Percentiles rank a stretch among this genome's conserved stretches.
phyloP scores from a whole-genome alignment of 495 filamentous ascomycete genomes.

The Paragyromitra xinjiangensis region DNA sequence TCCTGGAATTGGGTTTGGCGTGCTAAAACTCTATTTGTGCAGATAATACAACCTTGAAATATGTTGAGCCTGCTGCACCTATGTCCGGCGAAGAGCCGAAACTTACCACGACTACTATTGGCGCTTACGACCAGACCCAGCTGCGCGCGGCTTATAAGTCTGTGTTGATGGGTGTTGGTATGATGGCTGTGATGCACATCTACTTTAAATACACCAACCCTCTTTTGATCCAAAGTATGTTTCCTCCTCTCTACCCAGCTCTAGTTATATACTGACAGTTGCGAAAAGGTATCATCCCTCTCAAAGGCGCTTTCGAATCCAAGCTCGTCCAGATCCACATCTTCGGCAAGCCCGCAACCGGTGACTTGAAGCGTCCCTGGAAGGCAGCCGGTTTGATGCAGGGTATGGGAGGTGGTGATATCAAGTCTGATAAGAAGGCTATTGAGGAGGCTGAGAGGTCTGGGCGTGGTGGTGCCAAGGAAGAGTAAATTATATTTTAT shows the following conservation, averaged over 20 bases:
- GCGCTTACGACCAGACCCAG: slow-evolving; percentile 89
- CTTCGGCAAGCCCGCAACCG: slow-evolving; percentile 85
- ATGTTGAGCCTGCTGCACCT: slow-evolving; percentile 93
- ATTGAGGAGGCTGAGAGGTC: slow-evolving; percentile 87
- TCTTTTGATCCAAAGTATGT: slow-evolving; percentile 83
- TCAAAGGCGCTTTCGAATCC: slow-evolving; percentile 92
- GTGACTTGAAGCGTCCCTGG: slow-evolving; percentile 94
- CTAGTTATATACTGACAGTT: slow-evolving; percentile 13
- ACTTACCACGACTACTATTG: slow-evolving; percentile 92
- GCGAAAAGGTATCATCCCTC: slow-evolving; percentile 77
- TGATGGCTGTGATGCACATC: slow-evolving; percentile 98
- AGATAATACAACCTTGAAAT: slow-evolving; percentile 99
- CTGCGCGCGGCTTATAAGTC: slow-evolving; percentile 81
- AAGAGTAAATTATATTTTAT: slow-evolving; percentile 70
- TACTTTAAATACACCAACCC: slow-evolving; percentile 99
- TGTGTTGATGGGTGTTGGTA: slow-evolving; percentile 92
- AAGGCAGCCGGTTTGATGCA: slow-evolving; percentile 87
- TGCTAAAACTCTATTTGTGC: slow-evolving; percentile 6
- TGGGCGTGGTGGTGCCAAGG: slow-evolving; percentile 85
- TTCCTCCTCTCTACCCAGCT: not conserved
- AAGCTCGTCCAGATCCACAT: slow-evolving; percentile 96
- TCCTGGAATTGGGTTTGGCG: slow-evolving; percentile 39
- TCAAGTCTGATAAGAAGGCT: slow-evolving; percentile 96
- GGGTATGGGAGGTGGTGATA: slow-evolving; percentile 69
- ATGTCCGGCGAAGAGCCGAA: slow-evolving; percentile 91